Evolutionary conservation across 1,284 basidiomycete species (phyloP).

Genomic region (Cryptococcus wingfieldii): DNA sequence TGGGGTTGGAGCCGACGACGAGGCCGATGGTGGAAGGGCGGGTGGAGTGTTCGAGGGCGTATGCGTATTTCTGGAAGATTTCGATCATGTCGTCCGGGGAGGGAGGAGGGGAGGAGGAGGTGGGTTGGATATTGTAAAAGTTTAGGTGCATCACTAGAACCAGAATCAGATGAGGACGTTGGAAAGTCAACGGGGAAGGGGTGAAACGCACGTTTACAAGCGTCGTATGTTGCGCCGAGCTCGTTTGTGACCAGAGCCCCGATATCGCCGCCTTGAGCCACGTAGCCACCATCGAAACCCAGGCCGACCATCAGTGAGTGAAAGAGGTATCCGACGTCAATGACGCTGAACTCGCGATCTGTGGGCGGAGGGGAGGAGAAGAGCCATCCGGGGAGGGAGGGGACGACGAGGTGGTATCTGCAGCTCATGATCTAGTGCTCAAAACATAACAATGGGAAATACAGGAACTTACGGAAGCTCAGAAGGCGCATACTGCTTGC

Average conservation of each 20-base stretch:
- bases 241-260: constrained; percentile 31
- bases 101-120: background rate
- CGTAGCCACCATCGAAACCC: constrained; percentile 38
- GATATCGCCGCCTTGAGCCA: constrained; percentile 47
- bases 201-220: constrained; percentile 17
- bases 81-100: background rate
- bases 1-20: constrained; percentile 43
- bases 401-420: constrained; percentile 33
- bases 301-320: constrained; percentile 44
- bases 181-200: no score
- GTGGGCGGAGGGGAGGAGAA: constrained; percentile 39
- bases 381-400: constrained; percentile 39
- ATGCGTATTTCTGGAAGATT: constrained; percentile 12
- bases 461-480: constrained; percentile 25
- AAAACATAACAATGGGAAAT: constrained; percentile 7
- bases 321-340: constrained; percentile 34
- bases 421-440: background rate
- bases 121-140: background rate
- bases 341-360: constrained; percentile 33
- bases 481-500: constrained; percentile 25
- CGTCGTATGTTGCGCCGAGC: constrained; percentile 19
- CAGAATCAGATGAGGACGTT: no score
- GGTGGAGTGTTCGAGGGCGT: constrained; percentile 38
- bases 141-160: background rate
- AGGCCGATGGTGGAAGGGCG: constrained; percentile 48